Evolutionary conservation across 495 filamentous ascomycete genomes (phyloP).

Genomic region (Lophiostoma macrostomum): DNA sequence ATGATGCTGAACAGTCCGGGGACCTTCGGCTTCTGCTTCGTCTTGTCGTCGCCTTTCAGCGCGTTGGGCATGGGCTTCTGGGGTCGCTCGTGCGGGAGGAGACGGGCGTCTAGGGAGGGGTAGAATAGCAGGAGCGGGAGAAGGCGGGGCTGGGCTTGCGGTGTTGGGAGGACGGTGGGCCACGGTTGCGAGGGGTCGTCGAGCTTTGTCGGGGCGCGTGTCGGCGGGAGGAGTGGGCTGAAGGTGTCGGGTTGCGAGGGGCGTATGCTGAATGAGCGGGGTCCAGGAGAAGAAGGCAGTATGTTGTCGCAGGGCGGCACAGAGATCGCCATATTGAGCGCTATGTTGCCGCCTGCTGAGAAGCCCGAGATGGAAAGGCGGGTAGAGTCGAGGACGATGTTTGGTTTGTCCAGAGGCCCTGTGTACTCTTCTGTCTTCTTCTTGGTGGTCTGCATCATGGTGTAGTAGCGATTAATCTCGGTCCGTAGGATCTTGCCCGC

Average conservation of each 20-base stretch:
- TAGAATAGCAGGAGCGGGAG: conserved; percentile 35
- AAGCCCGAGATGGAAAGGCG: conserved; percentile 39
- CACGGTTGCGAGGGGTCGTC: conserved; percentile 23
- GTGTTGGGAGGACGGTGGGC: conserved; percentile 19
- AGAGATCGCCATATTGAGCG: conserved; percentile 38
- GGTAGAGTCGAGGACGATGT: conserved; percentile 33
- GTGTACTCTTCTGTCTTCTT: not conserved
- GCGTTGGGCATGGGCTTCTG: conserved; percentile 12
- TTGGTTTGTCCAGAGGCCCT: not conserved
- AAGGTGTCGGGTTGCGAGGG: conserved; percentile 7
- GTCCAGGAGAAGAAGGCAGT: conserved; percentile 16
- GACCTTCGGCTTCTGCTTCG: conserved; percentile 7
- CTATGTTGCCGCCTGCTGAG: conserved; percentile 40
- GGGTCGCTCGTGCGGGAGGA: conserved; percentile 27
- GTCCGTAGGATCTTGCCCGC: conserved; percentile 17
- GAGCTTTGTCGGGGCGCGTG: conserved; percentile 5
- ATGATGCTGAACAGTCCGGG: conserved; percentile 30
- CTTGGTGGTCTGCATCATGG: conserved; percentile 17
- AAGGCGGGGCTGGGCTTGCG: conserved; percentile 14
- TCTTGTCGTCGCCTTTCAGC: conserved; percentile 21
- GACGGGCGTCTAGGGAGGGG: conserved; percentile 33
- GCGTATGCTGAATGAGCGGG: not conserved
- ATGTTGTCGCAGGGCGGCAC: conserved; percentile 18
- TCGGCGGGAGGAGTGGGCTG: conserved; percentile 31
- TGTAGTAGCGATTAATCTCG: conserved; percentile 37